Evolutionary conservation across 345 rosid genomes (phyloP).

Genomic region (Salix suchowensis): DNA sequence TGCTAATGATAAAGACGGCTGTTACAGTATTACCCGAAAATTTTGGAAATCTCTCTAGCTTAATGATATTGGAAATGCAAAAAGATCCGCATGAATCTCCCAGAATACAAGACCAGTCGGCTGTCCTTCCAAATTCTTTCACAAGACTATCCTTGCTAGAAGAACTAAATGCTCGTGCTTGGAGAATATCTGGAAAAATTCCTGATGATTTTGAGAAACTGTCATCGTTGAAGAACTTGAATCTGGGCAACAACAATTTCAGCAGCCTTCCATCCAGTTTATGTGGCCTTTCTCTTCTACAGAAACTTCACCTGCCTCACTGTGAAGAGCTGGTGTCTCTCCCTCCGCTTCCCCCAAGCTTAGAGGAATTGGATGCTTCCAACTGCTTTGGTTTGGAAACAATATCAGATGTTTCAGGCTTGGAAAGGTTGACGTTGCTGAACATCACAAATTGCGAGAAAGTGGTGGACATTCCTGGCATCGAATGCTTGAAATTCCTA

Average conservation of each 20-base stretch:
- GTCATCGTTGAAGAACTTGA: conserved; percentile 28
- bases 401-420: conserved; percentile 32
- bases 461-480: conserved; percentile 41
- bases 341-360: conserved; percentile 47
- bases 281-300: conserved; percentile 36
- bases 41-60: conserved; percentile 42
- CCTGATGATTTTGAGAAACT: conserved; percentile 49
- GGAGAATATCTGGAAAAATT: conserved; percentile 39
- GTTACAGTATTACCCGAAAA: conserved; percentile 36
- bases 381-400: conserved; percentile 39
- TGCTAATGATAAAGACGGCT: conserved; percentile 40
- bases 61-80: conserved; percentile 35
- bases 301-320: conserved; percentile 22
- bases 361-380: conserved; percentile 27
- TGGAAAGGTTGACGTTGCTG: conserved; percentile 16
- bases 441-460: conserved; percentile 43
- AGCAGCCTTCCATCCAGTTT: conserved; percentile 48
- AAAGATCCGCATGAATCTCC: conserved; percentile 14
- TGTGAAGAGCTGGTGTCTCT: conserved; percentile 39
- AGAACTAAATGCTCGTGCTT: conserved; percentile 43
- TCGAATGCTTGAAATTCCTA: conserved; percentile 37
- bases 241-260: conserved; percentile 36
- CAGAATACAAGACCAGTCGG: not conserved
- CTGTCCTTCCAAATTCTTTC: conserved; percentile 37
- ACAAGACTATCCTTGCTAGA: conserved; percentile 29